Evolutionary conservation across 2,329 filamentous ascomycete genomes (phyloP).

Genomic region (Cryphonectria japonica): DNA sequence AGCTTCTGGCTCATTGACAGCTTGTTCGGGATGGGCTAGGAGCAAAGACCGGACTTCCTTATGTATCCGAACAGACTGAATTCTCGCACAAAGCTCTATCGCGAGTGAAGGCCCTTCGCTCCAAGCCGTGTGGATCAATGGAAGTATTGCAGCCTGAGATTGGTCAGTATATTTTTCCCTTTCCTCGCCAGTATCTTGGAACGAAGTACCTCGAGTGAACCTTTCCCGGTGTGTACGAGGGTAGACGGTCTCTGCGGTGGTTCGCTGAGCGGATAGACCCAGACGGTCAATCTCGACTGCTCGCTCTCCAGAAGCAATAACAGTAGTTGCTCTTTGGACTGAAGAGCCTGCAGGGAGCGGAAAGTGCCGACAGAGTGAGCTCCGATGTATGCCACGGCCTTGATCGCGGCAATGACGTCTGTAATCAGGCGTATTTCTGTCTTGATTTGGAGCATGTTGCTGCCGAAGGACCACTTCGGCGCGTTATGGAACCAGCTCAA

Average conservation of each 20-base stretch:
- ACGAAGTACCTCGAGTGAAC: conserved; percentile 43
- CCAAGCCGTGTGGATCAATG: conserved; percentile 84
- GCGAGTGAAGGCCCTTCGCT: conserved; percentile 81
- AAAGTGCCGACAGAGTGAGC: conserved; percentile 55
- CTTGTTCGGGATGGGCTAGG: conserved; percentile 82
- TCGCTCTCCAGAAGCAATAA: conserved; percentile 82
- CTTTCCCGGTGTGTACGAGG: conserved; percentile 46
- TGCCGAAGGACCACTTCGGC: conserved; percentile 92
- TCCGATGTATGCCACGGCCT: conserved; percentile 65
- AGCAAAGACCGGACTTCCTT: conserved; percentile 80
- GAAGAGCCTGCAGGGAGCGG: conserved; percentile 71
- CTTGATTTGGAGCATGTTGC: conserved; percentile 90
- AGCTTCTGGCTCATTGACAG: conserved; percentile 78
- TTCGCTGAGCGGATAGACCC: conserved; percentile 80
- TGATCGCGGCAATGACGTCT: conserved; percentile 72
- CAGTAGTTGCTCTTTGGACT: conserved; percentile 82
- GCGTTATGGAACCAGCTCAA: conserved; percentile 85
- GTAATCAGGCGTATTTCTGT: conserved; percentile 83
- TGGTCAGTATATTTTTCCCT: conserved; percentile 28
- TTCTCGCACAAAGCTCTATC: conserved; percentile 81
- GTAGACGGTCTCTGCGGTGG: conserved; percentile 48
- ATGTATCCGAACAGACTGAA: conserved; percentile 73
- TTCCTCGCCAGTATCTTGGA: not conserved
- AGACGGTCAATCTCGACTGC: conserved; percentile 80
- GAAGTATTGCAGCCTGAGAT: conserved; percentile 56